Conservation (phyloP, 176 grass and related monocot species). For the Oryza australiensis region DNA sequence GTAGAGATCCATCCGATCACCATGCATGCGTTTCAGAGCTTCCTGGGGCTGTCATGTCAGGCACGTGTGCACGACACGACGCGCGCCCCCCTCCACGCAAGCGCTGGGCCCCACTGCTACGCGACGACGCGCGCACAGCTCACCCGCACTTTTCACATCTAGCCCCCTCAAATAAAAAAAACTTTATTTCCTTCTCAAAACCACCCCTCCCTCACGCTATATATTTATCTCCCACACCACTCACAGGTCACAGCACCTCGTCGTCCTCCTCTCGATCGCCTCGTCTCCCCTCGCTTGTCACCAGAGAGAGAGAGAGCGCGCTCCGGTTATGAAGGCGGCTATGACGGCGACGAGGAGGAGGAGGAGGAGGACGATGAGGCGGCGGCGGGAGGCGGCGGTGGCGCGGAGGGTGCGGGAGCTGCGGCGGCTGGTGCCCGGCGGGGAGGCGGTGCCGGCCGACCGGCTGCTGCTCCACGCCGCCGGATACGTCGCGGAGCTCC, state of each 20-base stretch:
- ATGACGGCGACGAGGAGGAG: background rate
- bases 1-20: no score
- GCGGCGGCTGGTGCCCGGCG: slow-evolving; percentile 75
- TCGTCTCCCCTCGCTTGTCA: no score
- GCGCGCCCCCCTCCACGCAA: background rate
- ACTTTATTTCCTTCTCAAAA: background rate
- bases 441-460: slow-evolving; percentile 49
- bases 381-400: slow-evolving; percentile 19
- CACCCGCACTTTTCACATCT: background rate
- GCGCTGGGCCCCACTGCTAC: background rate
- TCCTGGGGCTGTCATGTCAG: background rate
- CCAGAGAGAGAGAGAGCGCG: background rate
- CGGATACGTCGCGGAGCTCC: slow-evolving; percentile 72
- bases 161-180: background rate
- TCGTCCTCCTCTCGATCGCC: background rate
- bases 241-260: background rate
- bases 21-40: no score
- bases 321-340: slow-evolving; percentile 21
- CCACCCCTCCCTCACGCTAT: background rate
- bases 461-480: slow-evolving; percentile 69
- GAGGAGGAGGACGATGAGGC: background rate
- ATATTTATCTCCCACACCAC: background rate
- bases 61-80: background rate
- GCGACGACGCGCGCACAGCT: background rate
- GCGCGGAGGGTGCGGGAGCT: slow-evolving; percentile 76